Evolutionary conservation across 2,329 filamentous ascomycete genomes (phyloP), one percentile per base, ranked within the genome.

Genomic region (Rhynchosporium graminicola): DNA sequence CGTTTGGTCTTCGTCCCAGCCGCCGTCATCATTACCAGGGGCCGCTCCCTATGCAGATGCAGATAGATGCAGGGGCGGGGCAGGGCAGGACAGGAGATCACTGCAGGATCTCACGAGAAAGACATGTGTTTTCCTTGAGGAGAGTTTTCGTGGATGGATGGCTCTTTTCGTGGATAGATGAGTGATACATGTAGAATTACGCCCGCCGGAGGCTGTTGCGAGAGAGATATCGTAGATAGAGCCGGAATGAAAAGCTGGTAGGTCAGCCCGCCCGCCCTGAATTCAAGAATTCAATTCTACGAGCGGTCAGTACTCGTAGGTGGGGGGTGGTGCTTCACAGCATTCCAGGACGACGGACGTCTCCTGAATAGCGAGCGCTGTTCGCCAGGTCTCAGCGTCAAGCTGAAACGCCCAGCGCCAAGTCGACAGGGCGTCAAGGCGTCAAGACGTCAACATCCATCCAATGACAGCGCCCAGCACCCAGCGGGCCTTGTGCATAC

Each of bases 321-420:
- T n/a, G n/a, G n/a, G n/a, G n/a, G 20, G 20, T 20, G 42, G 51
- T 20, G 51, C 51, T 40, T 20, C 15, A 10, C 29, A n/a, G 31
- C 40, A 33, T 54, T 42, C 33, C 36, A 33, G 36, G 13, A 31
- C 33, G 20, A 5, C 48, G n/a, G 38, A n/a, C n/a, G 13, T 9
- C 3, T n/a, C 33, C 4, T 9, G 33, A 4, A 10, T 52, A 9
- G 33, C 9, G 33, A 20, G 33, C 20, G 9, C 20, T 20, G 13
- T 38, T 51, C 36, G 50, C 50, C 15, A 26, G n/a, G 31, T 33
- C 20, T 52, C 33, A 54, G 51, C 51, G 51, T 54, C 51, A 54
- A 54, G n/a, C 51, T 54, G 51, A 54, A 54, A 54, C 51, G 51
- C 51, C 8, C 36, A 28, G 36, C 51, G 51, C 51, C 51, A 54